phyloP scores from a whole-genome alignment of 768 basidiomycete genomes.

The Naematelia encephala region DNA sequence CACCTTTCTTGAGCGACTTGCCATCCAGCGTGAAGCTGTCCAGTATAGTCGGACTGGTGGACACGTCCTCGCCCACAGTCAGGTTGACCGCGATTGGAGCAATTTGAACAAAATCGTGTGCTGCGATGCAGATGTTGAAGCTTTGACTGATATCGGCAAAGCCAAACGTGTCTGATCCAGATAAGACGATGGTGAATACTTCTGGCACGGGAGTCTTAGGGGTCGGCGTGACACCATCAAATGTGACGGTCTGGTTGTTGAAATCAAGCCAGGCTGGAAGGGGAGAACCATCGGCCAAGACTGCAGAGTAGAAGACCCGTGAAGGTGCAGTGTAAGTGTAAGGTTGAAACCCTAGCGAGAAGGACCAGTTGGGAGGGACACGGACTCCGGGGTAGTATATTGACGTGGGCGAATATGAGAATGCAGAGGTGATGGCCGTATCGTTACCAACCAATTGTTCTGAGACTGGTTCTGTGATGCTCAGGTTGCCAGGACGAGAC shows the following conservation, averaged over 20 bases:
- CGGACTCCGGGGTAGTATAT: conserved; percentile 57
- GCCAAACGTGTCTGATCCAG: conserved; percentile 70
- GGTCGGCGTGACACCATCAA: conserved; percentile 72
- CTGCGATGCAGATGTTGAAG: conserved; percentile 65
- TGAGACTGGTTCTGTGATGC: conserved; percentile 58
- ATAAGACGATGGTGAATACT: conserved; percentile 59
- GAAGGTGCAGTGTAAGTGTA: conserved; percentile 58
- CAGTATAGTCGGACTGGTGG: conserved; percentile 52
- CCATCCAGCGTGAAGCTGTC: conserved; percentile 58
- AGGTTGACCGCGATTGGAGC: conserved; percentile 64
- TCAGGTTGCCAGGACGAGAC: conserved; percentile 54
- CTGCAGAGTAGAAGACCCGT: conserved; percentile 63
- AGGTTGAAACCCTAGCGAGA: conserved; percentile 76
- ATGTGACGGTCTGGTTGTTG: conserved; percentile 64
- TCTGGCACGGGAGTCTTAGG: conserved; percentile 51
- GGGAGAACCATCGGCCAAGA: conserved; percentile 63
- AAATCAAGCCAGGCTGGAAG: conserved; percentile 76
- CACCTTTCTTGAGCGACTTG: conserved; percentile 26
- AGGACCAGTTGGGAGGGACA: conserved; percentile 79
- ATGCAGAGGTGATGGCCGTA: conserved; percentile 69
- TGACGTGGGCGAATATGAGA: conserved; percentile 59
- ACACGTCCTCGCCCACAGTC: conserved; percentile 60
- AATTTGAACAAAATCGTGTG: conserved; percentile 44
- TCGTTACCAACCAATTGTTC: conserved; percentile 65
- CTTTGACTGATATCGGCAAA: conserved; percentile 61